These are phyloP conservation scores for Hygrophila difformis DNA, from an alignment of 257 asterid genomes.

Conservation along the genomic window DNA sequence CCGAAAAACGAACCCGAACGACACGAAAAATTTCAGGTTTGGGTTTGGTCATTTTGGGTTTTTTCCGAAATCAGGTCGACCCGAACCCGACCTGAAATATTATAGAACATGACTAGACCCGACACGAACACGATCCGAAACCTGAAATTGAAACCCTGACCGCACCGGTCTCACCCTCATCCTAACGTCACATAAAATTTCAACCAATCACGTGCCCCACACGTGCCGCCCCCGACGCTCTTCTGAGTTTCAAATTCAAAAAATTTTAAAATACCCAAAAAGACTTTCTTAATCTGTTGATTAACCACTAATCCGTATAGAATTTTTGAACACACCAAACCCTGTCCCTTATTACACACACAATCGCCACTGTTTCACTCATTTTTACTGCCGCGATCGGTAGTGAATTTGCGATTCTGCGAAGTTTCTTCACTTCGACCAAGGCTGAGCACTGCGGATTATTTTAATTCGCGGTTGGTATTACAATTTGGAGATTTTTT, in stretches of 20 bases:
- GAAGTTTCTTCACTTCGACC: conserved; percentile 9
- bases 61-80: too few species aligned
- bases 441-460: neutral
- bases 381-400: conserved; percentile 4
- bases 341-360: neutral
- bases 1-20: too few species aligned
- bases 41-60: too few species aligned
- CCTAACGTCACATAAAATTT: neutral
- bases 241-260: conserved; percentile 31
- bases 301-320: neutral
- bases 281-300: neutral
- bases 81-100: too few species aligned
- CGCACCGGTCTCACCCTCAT: too few species aligned
- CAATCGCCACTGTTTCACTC: conserved; percentile 11
- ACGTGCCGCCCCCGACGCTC: conserved; percentile 8
- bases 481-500: too few species aligned
- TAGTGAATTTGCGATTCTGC: too few species aligned
- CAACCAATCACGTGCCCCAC: conserved; percentile 12
- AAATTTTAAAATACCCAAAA: neutral
- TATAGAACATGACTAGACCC: too few species aligned
- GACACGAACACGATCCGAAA: too few species aligned
- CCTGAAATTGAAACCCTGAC: too few species aligned
- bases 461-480: too few species aligned
- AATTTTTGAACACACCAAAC: neutral
- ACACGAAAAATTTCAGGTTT: too few species aligned